Percentiles rank a stretch among this genome's conserved stretches.
Evolutionary conservation across 1,139 yeast genomes (phyloP).

Genomic region (Nakaseomyces glabratus): DNA sequence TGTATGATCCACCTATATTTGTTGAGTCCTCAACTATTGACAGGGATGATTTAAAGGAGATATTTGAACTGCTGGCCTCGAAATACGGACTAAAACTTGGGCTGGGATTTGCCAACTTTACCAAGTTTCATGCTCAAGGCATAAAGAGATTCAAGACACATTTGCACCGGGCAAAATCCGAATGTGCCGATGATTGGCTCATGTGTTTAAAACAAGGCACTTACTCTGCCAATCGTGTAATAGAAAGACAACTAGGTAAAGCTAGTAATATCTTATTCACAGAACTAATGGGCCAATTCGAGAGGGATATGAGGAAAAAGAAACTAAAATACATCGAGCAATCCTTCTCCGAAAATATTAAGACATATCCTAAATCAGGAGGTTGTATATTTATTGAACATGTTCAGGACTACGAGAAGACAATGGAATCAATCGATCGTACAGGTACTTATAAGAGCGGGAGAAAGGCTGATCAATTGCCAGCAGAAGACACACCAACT

Average conservation of each 20-base stretch:
- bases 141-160: constrained; percentile 17
- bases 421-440: constrained; percentile 1
- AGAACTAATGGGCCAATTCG: background rate
- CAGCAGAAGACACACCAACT: no score
- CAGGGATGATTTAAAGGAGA: constrained; percentile 25
- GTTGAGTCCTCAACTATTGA: constrained; percentile 26
- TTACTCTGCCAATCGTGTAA: constrained; percentile 14
- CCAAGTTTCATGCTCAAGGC: constrained; percentile 20
- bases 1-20: constrained; percentile 25
- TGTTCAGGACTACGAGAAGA: constrained; percentile 6
- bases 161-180: constrained; percentile 15
- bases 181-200: constrained; percentile 25
- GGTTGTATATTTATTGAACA: constrained; percentile 24
- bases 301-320: constrained; percentile 12
- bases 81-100: constrained; percentile 24
- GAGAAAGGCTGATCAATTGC: no score
- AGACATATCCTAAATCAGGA: constrained; percentile 14
- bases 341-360: constrained; percentile 19
- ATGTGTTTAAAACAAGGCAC: constrained; percentile 22
- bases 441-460: no score
- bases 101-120: constrained; percentile 20
- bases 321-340: constrained; percentile 15
- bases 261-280: constrained; percentile 1
- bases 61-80: constrained; percentile 22
- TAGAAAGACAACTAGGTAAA: constrained; percentile 8